These are phyloP conservation scores for Leccinum imitatum DNA, from an alignment of 768 basidiomycete species.

Conservation along the genomic window DNA sequence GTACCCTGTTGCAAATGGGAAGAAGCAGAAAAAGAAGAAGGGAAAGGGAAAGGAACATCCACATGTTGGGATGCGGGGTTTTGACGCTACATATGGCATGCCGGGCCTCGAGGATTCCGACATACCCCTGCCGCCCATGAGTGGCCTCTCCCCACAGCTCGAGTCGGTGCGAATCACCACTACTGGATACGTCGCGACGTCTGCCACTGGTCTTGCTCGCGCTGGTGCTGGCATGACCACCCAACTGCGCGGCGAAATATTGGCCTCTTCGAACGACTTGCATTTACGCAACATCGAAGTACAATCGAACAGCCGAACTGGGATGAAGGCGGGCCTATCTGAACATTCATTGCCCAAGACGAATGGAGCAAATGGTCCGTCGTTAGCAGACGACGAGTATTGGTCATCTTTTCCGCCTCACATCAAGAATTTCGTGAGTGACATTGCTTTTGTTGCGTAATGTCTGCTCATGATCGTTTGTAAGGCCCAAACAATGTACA, in stretches of 20 bases:
- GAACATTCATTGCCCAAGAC: conserved; percentile 24
- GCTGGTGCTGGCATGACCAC: conserved; percentile 33
- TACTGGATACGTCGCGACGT: conserved; percentile 43
- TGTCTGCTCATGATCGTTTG: conserved; percentile 33
- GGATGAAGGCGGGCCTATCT: conserved; percentile 24
- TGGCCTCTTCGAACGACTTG: conserved; percentile 61
- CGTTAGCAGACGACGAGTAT: conserved; percentile 57
- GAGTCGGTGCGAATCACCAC: conserved; percentile 49
- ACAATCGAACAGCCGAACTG: conserved; percentile 26
- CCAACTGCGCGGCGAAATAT: conserved; percentile 55
- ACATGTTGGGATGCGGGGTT: conserved; percentile 8
- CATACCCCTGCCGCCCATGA: conserved; percentile 21
- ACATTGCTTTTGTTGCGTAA: conserved; percentile 24
- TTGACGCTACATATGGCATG: conserved; percentile 25
- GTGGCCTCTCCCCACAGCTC: conserved; percentile 45
- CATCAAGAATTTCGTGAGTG: conserved; percentile 65
- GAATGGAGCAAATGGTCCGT: conserved; percentile 22
- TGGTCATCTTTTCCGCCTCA: conserved; percentile 70
- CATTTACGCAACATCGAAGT: conserved; percentile 44
- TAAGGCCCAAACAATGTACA: conserved; percentile 64
- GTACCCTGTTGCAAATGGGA: conserved; percentile 19
- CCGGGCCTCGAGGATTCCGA: conserved; percentile 24
- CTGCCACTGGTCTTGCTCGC: conserved; percentile 32
- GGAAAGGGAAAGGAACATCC: conserved; percentile 37
- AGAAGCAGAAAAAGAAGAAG: conserved; percentile 49